Conservation (phyloP, 495 filamentous ascomycete genomes). For the Ascobolus immersus region DNA sequence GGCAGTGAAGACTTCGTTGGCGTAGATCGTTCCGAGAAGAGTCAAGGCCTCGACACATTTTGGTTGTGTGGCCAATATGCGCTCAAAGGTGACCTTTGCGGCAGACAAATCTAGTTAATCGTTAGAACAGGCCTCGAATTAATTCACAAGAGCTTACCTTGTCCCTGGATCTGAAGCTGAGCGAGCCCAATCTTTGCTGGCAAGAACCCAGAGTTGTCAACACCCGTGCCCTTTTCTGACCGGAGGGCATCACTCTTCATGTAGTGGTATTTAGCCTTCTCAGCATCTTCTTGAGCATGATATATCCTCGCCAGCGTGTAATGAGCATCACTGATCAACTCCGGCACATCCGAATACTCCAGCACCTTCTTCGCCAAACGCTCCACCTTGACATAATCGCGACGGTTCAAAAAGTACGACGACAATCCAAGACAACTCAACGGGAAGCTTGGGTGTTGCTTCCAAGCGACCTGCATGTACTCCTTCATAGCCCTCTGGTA, state of each 20-base stretch:
- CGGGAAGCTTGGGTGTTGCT: constrained; percentile 78
- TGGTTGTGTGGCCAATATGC: constrained; percentile 36
- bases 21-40: constrained; percentile 65
- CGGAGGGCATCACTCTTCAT: constrained; percentile 65
- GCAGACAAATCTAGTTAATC: constrained; percentile 39
- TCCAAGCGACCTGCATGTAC: constrained; percentile 82
- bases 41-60: constrained; percentile 82
- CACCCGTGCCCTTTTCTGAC: constrained; percentile 30
- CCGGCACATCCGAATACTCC: constrained; percentile 79
- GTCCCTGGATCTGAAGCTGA: constrained; percentile 61
- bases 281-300: constrained; percentile 42
- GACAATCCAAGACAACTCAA: constrained; percentile 77
- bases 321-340: constrained; percentile 89
- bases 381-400: constrained; percentile 52
- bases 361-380: constrained; percentile 75
- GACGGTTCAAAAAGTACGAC: constrained; percentile 59
- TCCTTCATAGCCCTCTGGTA: constrained; percentile 87
- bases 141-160: constrained; percentile 6
- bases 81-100: constrained; percentile 80
- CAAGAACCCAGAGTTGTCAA: constrained; percentile 51
- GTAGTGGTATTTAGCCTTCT: constrained; percentile 58
- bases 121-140: constrained; percentile 1
- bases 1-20: constrained; percentile 63
- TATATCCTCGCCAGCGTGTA: constrained; percentile 75
- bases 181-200: constrained; percentile 83